Evolutionary conservation across 2,329 filamentous ascomycete genomes (phyloP).

Genomic region (Stemphylium lycopersici): DNA sequence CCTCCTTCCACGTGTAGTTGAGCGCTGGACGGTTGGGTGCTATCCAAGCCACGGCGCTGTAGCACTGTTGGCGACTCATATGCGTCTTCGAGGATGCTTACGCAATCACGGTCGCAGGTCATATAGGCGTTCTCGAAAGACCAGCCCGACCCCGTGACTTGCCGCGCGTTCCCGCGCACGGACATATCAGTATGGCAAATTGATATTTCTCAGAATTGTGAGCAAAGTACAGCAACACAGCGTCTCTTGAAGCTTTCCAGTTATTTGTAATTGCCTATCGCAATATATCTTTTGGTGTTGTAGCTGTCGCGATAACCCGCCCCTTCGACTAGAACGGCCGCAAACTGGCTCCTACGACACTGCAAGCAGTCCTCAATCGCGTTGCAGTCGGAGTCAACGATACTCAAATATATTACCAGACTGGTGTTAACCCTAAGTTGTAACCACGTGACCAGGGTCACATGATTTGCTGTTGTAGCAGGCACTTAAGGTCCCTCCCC

Average conservation of each 20-base stretch:
- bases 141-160: neutral
- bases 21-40: no score
- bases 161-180: neutral
- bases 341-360: neutral
- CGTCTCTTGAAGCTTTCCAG: neutral
- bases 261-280: neutral
- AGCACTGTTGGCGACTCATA: no score
- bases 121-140: neutral
- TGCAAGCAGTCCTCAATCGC: slow-evolving; percentile 3
- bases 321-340: neutral
- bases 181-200: neutral
- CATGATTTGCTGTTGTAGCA: no score
- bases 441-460: no score
- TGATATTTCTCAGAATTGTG: neutral
- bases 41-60: no score
- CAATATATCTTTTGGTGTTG: slow-evolving; percentile 2
- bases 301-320: neutral
- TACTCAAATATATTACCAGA: neutral
- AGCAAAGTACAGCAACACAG: neutral
- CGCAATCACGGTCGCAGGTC: no score
- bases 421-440: neutral
- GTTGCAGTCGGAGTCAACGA: neutral
- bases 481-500: no score
- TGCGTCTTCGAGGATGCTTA: no score
- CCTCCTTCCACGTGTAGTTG: no score